These are phyloP conservation scores for Durotheca rogersii DNA, from an alignment of 495 filamentous ascomycete genomes.

Conservation along the genomic window DNA sequence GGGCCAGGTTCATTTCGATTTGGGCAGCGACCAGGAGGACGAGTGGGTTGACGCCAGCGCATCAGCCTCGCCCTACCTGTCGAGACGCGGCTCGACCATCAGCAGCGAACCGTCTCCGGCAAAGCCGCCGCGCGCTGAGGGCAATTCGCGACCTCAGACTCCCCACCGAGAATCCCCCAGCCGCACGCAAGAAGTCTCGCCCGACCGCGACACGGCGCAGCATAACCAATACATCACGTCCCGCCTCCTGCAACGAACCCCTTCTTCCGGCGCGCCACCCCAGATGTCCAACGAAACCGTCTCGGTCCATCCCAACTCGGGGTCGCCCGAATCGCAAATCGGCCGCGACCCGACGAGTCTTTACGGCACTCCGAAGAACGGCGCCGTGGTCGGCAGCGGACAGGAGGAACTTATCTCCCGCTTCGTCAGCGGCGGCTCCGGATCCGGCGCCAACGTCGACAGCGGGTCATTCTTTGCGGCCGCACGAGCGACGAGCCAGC, in stretches of 20 bases:
- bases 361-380: constrained; percentile 42
- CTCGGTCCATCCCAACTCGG: constrained; percentile 46
- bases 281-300: constrained; percentile 60
- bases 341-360: constrained; percentile 41
- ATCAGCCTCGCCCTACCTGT: constrained; percentile 56
- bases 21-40: constrained; percentile 51
- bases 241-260: constrained; percentile 57
- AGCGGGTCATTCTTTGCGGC: constrained; percentile 33
- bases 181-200: constrained; percentile 27
- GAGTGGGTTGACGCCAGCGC: constrained; percentile 59
- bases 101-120: constrained; percentile 40
- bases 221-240: constrained; percentile 56
- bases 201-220: constrained; percentile 32
- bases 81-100: constrained; percentile 48
- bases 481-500: constrained; percentile 12
- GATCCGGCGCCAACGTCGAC: constrained; percentile 34
- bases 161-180: constrained; percentile 20
- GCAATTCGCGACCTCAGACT: constrained; percentile 26
- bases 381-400: constrained; percentile 45
- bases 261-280: constrained; percentile 57
- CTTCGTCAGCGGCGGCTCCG: constrained; percentile 48
- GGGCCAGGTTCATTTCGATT: constrained; percentile 52
- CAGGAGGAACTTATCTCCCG: constrained; percentile 52
- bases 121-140: constrained; percentile 21
- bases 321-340: constrained; percentile 41